Conservation (phyloP, 768 basidiomycete species). For the Hemileccinum rubropunctum region DNA sequence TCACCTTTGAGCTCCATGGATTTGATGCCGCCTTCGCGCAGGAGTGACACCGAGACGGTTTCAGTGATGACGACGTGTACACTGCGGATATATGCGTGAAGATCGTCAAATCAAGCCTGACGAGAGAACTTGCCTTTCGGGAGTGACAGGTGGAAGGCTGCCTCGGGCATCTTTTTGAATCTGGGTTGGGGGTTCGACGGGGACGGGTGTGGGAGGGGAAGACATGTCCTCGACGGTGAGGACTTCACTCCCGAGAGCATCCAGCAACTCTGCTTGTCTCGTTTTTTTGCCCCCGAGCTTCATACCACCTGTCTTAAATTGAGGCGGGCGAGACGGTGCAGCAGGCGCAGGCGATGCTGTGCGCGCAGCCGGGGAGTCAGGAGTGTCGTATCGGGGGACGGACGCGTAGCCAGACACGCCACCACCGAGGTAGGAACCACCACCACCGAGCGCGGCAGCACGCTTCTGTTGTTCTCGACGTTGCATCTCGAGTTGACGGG, state of each 20-base stretch:
- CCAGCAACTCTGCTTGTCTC: conserved; percentile 83
- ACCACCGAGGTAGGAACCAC: conserved; percentile 61
- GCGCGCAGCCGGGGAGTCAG: conserved; percentile 47
- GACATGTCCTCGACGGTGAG: conserved; percentile 53
- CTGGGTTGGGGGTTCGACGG: conserved; percentile 43
- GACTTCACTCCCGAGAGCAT: conserved; percentile 81
- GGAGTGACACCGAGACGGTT: conserved; percentile 71
- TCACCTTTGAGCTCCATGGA: conserved; percentile 92
- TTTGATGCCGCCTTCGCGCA: conserved; percentile 89
- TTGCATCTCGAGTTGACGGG: conserved; percentile 98
- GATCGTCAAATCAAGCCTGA: neutral
- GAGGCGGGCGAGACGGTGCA: conserved; percentile 57
- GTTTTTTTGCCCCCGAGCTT: conserved; percentile 93
- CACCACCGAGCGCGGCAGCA: conserved; percentile 47
- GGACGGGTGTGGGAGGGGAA: conserved; percentile 47
- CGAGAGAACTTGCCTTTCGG: conserved; percentile 57
- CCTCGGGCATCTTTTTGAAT: conserved; percentile 50
- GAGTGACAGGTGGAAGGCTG: conserved; percentile 70
- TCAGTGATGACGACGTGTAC: conserved; percentile 88
- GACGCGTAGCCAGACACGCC: conserved; percentile 69
- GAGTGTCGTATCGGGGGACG: conserved; percentile 68
- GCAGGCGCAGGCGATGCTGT: conserved; percentile 43
- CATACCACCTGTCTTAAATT: conserved; percentile 96
- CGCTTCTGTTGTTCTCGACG: conserved; percentile 90
- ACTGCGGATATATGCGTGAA: conserved; percentile 38